A percentile compares a stretch with the other conserved stretches of the same genome.
Evolutionary conservation across 768 basidiomycete species (phyloP).

Genomic region (Auriscalpium microsporum): DNA sequence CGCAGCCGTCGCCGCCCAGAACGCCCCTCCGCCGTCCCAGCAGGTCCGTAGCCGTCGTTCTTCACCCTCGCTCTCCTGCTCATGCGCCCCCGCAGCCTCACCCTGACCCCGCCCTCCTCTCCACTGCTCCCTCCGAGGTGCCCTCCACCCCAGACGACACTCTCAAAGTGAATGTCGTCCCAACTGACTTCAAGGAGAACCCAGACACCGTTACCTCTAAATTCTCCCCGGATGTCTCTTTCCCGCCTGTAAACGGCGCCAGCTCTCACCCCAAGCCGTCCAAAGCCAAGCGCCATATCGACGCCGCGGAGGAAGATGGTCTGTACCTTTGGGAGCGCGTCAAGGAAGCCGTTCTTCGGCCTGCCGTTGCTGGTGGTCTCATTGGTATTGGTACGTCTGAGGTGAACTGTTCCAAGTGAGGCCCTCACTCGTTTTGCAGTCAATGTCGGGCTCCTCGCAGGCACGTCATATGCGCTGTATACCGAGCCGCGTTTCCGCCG

Average conservation of each 20-base stretch:
- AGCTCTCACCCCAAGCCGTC: constrained; percentile 2
- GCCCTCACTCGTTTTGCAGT: constrained; percentile 29
- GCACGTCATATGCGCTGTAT: constrained; percentile 57
- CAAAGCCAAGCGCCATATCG: constrained; percentile 27
- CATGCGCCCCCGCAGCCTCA: constrained; percentile 36
- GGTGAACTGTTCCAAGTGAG: not conserved
- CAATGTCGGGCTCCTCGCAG: constrained; percentile 61
- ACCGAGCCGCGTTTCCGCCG: constrained; percentile 49
- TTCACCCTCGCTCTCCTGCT: not conserved
- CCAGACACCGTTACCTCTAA: constrained; percentile 31
- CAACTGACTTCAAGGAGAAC: constrained; percentile 39
- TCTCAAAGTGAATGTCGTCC: constrained; percentile 49
- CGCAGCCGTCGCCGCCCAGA: constrained; percentile 55
- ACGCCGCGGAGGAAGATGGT: constrained; percentile 43
- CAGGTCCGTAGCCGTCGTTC: constrained; percentile 29
- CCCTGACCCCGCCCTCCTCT: constrained; percentile 56
- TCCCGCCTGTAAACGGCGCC: not conserved
- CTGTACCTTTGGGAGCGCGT: constrained; percentile 42
- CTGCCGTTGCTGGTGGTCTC: constrained; percentile 64
- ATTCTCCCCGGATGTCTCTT: not conserved
- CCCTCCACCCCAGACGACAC: constrained; percentile 38
- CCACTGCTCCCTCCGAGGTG: constrained; percentile 33
- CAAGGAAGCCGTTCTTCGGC: constrained; percentile 50
- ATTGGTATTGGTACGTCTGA: constrained; percentile 51
- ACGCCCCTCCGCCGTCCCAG: constrained; percentile 39